These are phyloP conservation scores for Dentipellis sp. DNA, from an alignment of 768 basidiomycete species.

Conservation along the genomic window DNA sequence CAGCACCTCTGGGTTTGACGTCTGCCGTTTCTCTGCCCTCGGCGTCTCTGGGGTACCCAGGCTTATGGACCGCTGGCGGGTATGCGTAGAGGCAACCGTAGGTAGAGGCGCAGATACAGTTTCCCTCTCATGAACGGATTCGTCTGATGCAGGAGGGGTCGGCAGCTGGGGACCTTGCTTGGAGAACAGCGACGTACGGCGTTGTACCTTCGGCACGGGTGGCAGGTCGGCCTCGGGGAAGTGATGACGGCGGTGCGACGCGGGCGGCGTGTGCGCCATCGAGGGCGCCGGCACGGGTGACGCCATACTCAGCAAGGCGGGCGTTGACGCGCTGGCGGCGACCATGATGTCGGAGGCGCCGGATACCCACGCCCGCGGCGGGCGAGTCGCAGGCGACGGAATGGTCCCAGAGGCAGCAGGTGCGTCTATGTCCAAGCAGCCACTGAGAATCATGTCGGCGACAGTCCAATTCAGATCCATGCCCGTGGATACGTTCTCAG, in stretches of 20 bases:
- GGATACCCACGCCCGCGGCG: conserved; percentile 23
- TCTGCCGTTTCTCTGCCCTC: background rate
- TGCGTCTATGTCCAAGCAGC: conserved; percentile 23
- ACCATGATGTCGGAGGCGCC: conserved; percentile 24
- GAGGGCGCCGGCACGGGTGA: background rate
- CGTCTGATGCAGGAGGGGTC: conserved; percentile 25
- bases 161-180: conserved; percentile 11
- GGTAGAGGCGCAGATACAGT: background rate
- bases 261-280: background rate
- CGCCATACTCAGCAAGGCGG: background rate
- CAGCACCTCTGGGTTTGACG: background rate
- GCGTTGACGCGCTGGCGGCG: background rate
- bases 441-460: conserved; percentile 25
- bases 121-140: conserved; percentile 3
- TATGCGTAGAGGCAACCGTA: background rate
- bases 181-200: background rate
- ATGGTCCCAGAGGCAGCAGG: background rate
- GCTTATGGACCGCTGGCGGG: background rate
- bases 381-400: background rate
- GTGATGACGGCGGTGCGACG: background rate
- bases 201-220: background rate
- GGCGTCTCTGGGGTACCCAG: background rate
- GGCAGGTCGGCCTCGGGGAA: background rate
- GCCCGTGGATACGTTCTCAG: conserved; percentile 5
- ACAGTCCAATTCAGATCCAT: conserved; percentile 21